phyloP scores from a whole-genome alignment of 306 rosid genomes.

The Fagus crenata region DNA sequence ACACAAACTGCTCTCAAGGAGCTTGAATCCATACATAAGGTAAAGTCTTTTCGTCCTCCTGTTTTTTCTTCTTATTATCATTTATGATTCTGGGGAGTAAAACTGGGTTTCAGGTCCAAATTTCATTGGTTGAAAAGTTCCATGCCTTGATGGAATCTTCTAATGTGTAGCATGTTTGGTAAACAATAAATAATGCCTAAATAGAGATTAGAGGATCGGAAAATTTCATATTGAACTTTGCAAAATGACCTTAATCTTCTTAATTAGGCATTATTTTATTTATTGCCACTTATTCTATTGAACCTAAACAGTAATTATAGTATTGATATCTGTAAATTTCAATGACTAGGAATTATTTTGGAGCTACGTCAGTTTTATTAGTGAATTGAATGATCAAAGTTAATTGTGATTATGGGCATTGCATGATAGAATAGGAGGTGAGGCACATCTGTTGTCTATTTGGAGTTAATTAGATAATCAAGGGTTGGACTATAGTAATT shows the following conservation, averaged over 20 bases:
- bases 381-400: neutral
- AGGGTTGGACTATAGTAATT: neutral
- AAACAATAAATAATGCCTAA: neutral
- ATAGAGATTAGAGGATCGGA: neutral
- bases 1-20: slow-evolving; percentile 73
- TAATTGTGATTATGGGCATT: neutral
- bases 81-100: neutral
- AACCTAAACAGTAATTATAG: neutral
- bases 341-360: neutral
- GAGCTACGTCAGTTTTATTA: neutral
- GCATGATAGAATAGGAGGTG: neutral
- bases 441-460: neutral
- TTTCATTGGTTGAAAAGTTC: neutral
- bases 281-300: neutral
- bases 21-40: slow-evolving; percentile 97
- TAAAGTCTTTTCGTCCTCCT: slow-evolving; percentile 13
- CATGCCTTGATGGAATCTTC: neutral
- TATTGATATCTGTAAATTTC: neutral
- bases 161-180: neutral
- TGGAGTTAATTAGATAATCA: neutral
- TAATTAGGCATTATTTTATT: neutral
- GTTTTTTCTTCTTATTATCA: neutral
- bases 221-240: neutral
- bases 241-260: neutral
- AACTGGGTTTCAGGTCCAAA: neutral